phyloP scores from a whole-genome alignment of 768 basidiomycete genomes.

The Termitomyces sp. region DNA sequence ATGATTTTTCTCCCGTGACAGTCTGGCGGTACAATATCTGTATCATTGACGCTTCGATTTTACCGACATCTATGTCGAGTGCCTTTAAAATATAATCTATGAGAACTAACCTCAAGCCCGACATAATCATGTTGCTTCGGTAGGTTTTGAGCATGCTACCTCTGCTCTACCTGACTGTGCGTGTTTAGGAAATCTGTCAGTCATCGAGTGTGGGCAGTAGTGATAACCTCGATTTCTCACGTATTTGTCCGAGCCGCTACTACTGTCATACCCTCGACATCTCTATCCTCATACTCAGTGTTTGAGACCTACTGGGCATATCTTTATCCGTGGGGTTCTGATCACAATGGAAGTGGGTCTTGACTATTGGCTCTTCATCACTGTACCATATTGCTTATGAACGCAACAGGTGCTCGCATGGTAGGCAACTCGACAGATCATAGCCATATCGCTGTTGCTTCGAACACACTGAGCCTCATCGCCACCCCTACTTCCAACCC shows the following conservation, averaged over 20 bases:
- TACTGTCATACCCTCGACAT: conserved; percentile 33
- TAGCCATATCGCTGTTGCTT: conserved; percentile 29
- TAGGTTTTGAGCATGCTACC: not conserved
- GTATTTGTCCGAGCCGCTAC: conserved; percentile 21
- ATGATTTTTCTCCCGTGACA: conserved; percentile 9
- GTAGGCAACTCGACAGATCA: conserved; percentile 34
- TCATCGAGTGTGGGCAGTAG: conserved; percentile 4
- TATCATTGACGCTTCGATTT: not conserved
- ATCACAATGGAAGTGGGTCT: conserved; percentile 35
- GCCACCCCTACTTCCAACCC: conserved; percentile 35
- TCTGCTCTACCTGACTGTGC: not conserved
- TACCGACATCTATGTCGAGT: not conserved
- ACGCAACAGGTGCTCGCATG: conserved; percentile 33
- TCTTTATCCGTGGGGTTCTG: conserved; percentile 41
- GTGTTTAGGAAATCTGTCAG: conserved; percentile 1
- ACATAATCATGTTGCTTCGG: conserved; percentile 4
- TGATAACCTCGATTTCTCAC: conserved; percentile 8
- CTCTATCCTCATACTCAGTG: conserved; percentile 30
- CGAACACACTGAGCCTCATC: conserved; percentile 32
- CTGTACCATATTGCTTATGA: not conserved
- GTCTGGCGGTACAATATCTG: not conserved
- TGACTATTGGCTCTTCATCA: not conserved
- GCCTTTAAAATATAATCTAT: conserved; percentile 4
- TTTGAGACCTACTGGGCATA: conserved; percentile 37
- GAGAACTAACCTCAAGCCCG: not conserved